These are phyloP conservation scores for Pichia californica DNA, from an alignment of 805 yeast genomes.

Conservation along the genomic window DNA sequence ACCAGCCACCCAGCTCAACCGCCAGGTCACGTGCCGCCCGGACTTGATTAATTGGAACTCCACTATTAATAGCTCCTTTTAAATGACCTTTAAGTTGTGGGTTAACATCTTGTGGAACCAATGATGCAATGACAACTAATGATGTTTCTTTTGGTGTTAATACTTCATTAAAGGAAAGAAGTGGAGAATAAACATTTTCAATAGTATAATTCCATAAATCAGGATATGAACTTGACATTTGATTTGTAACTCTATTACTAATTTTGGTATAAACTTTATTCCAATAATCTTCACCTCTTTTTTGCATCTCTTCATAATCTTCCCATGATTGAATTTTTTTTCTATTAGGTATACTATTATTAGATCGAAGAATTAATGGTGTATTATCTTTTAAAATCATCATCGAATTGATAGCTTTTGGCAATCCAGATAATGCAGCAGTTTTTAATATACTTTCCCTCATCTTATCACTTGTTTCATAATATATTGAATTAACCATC, in stretches of 20 bases:
- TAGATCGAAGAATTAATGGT: conserved; percentile 41
- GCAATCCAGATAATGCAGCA: conserved; percentile 76
- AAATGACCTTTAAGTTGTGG: conserved; percentile 91
- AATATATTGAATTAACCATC: neutral
- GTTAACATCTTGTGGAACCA: conserved; percentile 89
- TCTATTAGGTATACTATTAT: conserved; percentile 11
- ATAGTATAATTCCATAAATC: conserved; percentile 74
- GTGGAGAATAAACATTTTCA: conserved; percentile 69
- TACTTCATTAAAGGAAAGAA: conserved; percentile 62
- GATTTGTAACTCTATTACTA: conserved; percentile 56
- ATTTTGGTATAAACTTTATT: conserved; percentile 70
- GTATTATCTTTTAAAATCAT: conserved; percentile 58
- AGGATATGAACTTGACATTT: conserved; percentile 71
- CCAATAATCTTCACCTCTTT: conserved; percentile 65
- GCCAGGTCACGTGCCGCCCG: conserved; percentile 55
- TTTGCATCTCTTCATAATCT: conserved; percentile 15
- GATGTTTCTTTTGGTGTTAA: conserved; percentile 67
- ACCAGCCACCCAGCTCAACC: conserved; percentile 63
- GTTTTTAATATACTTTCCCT: conserved; percentile 77
- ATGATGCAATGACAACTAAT: conserved; percentile 65
- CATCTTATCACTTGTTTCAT: conserved; percentile 39
- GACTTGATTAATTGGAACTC: conserved; percentile 61
- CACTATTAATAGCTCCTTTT: conserved; percentile 76
- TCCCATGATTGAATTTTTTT: conserved; percentile 13
- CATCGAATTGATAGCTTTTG: conserved; percentile 76